Evolutionary conservation across 345 rosid species (phyloP).

Genomic region (Odontarrhena argentea): DNA sequence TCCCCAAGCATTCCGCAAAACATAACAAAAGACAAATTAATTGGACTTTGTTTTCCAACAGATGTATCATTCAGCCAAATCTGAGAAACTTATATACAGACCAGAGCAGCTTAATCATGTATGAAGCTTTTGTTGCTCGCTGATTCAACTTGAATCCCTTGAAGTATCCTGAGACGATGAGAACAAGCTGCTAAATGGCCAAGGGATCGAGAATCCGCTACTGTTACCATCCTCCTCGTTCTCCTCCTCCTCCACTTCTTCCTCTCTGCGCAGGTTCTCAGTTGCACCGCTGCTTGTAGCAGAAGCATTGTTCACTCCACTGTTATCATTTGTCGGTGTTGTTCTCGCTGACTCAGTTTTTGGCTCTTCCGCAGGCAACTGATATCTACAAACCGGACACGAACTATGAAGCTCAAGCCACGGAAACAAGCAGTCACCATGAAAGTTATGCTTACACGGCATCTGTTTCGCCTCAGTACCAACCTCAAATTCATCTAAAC

Average conservation of each 20-base stretch:
- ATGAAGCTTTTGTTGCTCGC: constrained; percentile 9
- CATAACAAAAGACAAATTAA: not conserved
- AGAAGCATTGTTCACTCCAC: constrained; percentile 36
- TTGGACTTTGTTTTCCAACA: not conserved
- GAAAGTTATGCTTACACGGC: constrained; percentile 88
- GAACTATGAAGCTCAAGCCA: constrained; percentile 97
- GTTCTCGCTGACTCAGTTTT: constrained; percentile 53
- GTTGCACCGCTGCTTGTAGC: constrained; percentile 29
- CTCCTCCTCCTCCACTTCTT: not conserved
- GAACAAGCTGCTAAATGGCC: constrained; percentile 35
- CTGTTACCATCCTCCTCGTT: not conserved
- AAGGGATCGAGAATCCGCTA: constrained; percentile 33
- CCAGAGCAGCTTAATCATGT: not conserved
- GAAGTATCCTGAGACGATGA: constrained; percentile 30
- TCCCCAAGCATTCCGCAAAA: not conserved
- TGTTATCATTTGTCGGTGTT: constrained; percentile 16
- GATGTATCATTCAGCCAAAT: not conserved
- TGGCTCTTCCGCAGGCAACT: constrained; percentile 67
- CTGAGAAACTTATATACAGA: not conserved
- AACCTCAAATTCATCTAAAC: constrained; percentile 76
- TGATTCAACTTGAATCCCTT: constrained; percentile 32
- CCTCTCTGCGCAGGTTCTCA: constrained; percentile 3
- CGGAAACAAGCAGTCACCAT: constrained; percentile 63
- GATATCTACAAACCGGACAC: constrained; percentile 84
- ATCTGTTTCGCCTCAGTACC: constrained; percentile 69